Conservation (phyloP, 805 yeast species). For the Monosporozyma yasuniensis region DNA sequence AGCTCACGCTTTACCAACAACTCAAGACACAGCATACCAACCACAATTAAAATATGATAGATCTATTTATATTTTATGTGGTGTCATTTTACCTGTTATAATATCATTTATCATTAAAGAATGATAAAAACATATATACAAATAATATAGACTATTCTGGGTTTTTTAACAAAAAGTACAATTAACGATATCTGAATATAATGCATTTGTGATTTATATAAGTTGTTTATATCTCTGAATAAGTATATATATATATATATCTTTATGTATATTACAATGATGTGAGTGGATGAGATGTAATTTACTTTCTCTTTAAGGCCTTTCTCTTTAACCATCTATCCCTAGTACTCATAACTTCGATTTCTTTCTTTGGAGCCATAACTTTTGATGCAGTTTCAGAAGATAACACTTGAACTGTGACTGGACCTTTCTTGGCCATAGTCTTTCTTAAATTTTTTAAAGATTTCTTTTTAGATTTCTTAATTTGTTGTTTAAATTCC, state of each 20-base stretch:
- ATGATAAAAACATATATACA: neutral
- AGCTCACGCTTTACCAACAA: neutral
- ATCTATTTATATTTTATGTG: slow-evolving; percentile 18
- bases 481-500: slow-evolving; percentile 11
- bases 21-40: neutral
- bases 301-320: slow-evolving; percentile 22
- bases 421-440: slow-evolving; percentile 33
- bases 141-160: neutral
- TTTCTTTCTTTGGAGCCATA: slow-evolving; percentile 27
- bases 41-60: slow-evolving; percentile 9
- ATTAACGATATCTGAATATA: neutral
- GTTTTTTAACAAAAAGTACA: neutral
- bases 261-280: neutral
- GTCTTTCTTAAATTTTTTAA: slow-evolving; percentile 27
- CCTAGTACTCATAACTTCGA: slow-evolving; percentile 18
- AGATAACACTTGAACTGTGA: slow-evolving; percentile 32
- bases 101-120: slow-evolving; percentile 21
- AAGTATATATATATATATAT: neutral
- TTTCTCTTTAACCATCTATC: slow-evolving; percentile 31
- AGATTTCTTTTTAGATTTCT: slow-evolving; percentile 27
- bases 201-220: neutral
- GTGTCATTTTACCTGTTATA: slow-evolving; percentile 23
- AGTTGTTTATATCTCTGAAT: neutral
- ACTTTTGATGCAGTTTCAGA: slow-evolving; percentile 8
- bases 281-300: neutral